Base-by-base conservation (phyloP, 1,284 basidiomycete species). In the Puccinia novopanici region DNA sequence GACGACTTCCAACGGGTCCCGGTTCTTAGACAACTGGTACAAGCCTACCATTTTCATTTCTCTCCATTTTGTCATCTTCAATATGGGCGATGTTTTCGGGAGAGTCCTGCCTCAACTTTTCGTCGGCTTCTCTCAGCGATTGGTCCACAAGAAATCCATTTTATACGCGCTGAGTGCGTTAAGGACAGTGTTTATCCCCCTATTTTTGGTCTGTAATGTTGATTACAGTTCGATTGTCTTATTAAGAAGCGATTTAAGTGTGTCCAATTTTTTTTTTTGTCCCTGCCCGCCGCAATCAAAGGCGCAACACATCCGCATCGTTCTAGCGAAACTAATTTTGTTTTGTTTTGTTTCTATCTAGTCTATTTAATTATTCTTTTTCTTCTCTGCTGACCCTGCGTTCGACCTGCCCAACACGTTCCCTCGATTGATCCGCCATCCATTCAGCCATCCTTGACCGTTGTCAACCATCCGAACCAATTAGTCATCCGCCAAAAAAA, bases 1-100 rank as follows among this genome's bases (percentile, higher is more conserved):
- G 19, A 63, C 19, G 12, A 40, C 34, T 17, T 67, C 79, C 22
- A 71, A 54, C 10, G 37, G 74, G 45, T 75, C 61, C 13, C 54
- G 27, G 63, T 70, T 72, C 10, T 40, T 61, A 9, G 19, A 72
- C 27, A 52, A 81, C n/a, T 63, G 81, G 76, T 67, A 63, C 8
- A 45, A 80, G 10, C 78, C 83, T 3, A 83, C 84, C 40, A 75
- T 84, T 8, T 82, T 78, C 52, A 81, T 83, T 37, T 83, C 84
- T n/a, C 30, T 84, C 5, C 83, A 83, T 2, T 85, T 85, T 68
- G 81, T 84, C 2, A 74, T 84, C 30, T 85, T 85, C 59, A 83
- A 83, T 17, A 79, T 81, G 0, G 84, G 84, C 24, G 84, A 85
- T 67, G 85, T 83, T 83, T 67, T 84, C 34, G 84, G 84, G 0